Evolutionary conservation across 129 eudicot species (phyloP).

Genomic region (Scalesia atractyloides): DNA sequence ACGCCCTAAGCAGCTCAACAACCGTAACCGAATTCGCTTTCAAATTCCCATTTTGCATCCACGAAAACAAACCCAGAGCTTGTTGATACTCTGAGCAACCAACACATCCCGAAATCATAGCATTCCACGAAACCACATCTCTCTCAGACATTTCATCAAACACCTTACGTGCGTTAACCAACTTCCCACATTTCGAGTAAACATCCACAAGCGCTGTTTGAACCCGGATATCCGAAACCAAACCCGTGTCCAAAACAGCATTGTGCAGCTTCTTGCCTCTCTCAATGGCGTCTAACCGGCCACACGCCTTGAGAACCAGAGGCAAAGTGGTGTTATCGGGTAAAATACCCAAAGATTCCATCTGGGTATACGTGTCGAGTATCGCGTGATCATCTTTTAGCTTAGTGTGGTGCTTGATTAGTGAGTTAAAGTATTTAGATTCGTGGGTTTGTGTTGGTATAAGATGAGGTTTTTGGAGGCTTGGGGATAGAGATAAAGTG

Average conservation of each 20-base stretch:
- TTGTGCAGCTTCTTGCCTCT: constrained; percentile 51
- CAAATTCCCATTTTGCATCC: constrained; percentile 43
- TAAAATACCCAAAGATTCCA: constrained; percentile 49
- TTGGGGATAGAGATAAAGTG: constrained; percentile 31
- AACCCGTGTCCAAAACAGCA: constrained; percentile 8
- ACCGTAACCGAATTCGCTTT: constrained; percentile 49
- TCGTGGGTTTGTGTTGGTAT: constrained; percentile 37
- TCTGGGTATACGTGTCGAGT: constrained; percentile 47
- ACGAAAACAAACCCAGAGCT: constrained; percentile 37
- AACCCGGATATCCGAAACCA: constrained; percentile 47
- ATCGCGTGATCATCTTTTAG: constrained; percentile 53
- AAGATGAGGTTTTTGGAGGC: constrained; percentile 24
- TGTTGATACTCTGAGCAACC: constrained; percentile 35
- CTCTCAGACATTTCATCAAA: constrained; percentile 60
- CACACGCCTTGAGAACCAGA: constrained; percentile 60
- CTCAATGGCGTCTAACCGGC: constrained; percentile 40
- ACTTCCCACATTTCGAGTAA: constrained; percentile 48
- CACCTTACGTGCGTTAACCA: constrained; percentile 44
- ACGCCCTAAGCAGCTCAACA: constrained; percentile 51
- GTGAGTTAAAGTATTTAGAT: constrained; percentile 42
- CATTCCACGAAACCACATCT: constrained; percentile 66
- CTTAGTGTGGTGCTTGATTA: constrained; percentile 47
- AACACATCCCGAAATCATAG: constrained; percentile 64
- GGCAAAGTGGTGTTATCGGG: constrained; percentile 58
- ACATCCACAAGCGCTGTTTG: constrained; percentile 51